Conservation (phyloP, 345 rosid genomes). For the Citrus mangshanensis region DNA sequence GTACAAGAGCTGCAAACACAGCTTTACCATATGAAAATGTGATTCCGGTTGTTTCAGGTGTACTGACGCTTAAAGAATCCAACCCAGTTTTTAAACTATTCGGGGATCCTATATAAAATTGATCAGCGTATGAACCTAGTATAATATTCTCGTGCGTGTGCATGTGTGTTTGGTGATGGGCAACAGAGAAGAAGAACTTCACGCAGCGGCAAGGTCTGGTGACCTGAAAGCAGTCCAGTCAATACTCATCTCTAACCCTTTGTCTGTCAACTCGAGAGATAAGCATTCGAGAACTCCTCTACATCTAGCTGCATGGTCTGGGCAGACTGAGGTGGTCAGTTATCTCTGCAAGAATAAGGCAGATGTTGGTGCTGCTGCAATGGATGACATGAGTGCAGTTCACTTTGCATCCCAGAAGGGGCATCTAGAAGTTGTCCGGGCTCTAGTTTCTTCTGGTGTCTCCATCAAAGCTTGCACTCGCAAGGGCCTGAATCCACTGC, state of each 20-base stretch:
- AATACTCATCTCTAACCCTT: constrained; percentile 59
- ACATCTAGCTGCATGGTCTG: constrained; percentile 98
- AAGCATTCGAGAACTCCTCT: constrained; percentile 94
- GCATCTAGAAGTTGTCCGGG: constrained; percentile 69
- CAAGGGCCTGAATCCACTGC: constrained; percentile 90
- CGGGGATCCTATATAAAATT: background rate
- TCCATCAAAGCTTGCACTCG: constrained; percentile 67
- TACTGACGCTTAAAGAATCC: background rate
- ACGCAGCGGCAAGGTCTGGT: constrained; percentile 90
- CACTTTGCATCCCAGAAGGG: constrained; percentile 98
- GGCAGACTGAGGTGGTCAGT: constrained; percentile 65
- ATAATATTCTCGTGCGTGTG: background rate
- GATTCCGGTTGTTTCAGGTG: background rate
- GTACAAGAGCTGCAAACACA: background rate
- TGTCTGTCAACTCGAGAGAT: constrained; percentile 81
- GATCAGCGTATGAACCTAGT: background rate
- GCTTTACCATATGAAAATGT: background rate
- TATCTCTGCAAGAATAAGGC: constrained; percentile 91
- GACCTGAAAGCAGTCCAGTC: constrained; percentile 59
- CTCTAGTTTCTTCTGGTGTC: constrained; percentile 57
- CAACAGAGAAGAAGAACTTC: constrained; percentile 46
- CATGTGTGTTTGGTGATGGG: constrained; percentile 5
- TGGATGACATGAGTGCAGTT: constrained; percentile 96
- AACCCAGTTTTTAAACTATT: background rate
- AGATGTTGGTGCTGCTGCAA: constrained; percentile 93